Conservation (phyloP, 805 yeast species). For the Metschnikowia amazonensis region DNA sequence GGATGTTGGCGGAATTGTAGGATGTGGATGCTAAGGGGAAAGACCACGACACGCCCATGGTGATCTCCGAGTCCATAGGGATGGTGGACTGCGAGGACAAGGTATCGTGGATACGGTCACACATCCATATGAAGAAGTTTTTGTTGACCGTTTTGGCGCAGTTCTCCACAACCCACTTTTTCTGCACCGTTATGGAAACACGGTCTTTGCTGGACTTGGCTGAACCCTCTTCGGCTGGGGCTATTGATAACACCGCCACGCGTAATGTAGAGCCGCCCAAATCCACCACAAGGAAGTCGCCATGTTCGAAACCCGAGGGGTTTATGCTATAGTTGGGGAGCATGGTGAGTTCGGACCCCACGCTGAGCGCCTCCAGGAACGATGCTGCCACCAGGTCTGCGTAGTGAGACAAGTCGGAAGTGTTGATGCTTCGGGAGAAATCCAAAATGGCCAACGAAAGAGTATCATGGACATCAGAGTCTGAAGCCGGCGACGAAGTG, state of each 20-base stretch:
- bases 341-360: slow-evolving; percentile 33
- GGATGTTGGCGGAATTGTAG: slow-evolving; percentile 44
- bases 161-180: slow-evolving; percentile 39
- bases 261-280: slow-evolving; percentile 57
- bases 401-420: slow-evolving; percentile 14
- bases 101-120: slow-evolving; percentile 29
- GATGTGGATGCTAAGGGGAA: slow-evolving; percentile 47
- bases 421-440: slow-evolving; percentile 6
- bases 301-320: slow-evolving; percentile 36
- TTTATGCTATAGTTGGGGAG: slow-evolving; percentile 36
- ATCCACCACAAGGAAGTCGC: slow-evolving; percentile 46
- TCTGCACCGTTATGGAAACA: slow-evolving; percentile 26
- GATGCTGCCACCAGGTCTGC: slow-evolving; percentile 21
- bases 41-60: slow-evolving; percentile 53
- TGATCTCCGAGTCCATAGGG: slow-evolving; percentile 19
- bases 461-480: slow-evolving; percentile 2
- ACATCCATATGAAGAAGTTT: slow-evolving; percentile 44
- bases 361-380: slow-evolving; percentile 28
- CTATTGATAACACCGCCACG: slow-evolving; percentile 36
- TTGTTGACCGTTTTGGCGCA: slow-evolving; percentile 36
- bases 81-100: slow-evolving; percentile 21
- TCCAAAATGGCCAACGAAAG: slow-evolving; percentile 10
- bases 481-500: slow-evolving; percentile 9
- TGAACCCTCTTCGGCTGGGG: slow-evolving; percentile 11
- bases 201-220: slow-evolving; percentile 18